phyloP scores from a whole-genome alignment of 768 basidiomycete genomes.

The Solioccasus polychromus region DNA sequence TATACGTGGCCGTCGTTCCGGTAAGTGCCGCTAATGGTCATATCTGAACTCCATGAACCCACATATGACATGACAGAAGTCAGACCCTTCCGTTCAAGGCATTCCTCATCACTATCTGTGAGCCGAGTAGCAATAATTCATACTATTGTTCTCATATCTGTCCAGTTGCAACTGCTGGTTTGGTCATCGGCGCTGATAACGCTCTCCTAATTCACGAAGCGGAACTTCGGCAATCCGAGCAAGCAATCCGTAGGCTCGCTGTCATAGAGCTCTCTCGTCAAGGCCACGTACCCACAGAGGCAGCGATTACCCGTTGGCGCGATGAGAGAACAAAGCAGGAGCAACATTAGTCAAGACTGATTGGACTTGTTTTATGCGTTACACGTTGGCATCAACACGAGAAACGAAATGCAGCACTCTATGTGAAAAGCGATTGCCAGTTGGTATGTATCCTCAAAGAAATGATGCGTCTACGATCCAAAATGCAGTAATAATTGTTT shows the following conservation, averaged over 20 bases:
- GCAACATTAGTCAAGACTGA: conserved; percentile 3
- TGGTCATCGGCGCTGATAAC: conserved; percentile 73
- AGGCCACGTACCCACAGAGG: conserved; percentile 78
- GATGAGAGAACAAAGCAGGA: conserved; percentile 36
- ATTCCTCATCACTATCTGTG: conserved; percentile 73
- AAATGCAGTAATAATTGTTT: conserved; percentile 11
- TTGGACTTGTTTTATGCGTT: conserved; percentile 8
- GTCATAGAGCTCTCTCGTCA: conserved; percentile 69
- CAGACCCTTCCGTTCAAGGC: conserved; percentile 81
- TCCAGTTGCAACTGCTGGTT: conserved; percentile 60
- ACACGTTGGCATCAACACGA: conserved; percentile 9
- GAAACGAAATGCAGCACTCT: conserved; percentile 20
- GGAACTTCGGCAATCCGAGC: conserved; percentile 62
- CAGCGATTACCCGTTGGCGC: conserved; percentile 81
- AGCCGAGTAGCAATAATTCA: conserved; percentile 22
- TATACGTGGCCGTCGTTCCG: conserved; percentile 72
- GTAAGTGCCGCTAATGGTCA: conserved; percentile 34
- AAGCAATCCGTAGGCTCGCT: conserved; percentile 67
- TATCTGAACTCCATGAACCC: conserved; percentile 1
- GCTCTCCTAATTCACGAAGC: conserved; percentile 73
- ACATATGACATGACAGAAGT: conserved; percentile 41
- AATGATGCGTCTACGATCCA: conserved; percentile 9
- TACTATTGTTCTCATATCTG: not conserved
- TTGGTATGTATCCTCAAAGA: conserved; percentile 1
- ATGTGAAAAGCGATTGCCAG: conserved; percentile 4